These are phyloP conservation scores for Rubus idaeus DNA, from an alignment of 306 rosid genomes.

Conservation along the genomic window DNA sequence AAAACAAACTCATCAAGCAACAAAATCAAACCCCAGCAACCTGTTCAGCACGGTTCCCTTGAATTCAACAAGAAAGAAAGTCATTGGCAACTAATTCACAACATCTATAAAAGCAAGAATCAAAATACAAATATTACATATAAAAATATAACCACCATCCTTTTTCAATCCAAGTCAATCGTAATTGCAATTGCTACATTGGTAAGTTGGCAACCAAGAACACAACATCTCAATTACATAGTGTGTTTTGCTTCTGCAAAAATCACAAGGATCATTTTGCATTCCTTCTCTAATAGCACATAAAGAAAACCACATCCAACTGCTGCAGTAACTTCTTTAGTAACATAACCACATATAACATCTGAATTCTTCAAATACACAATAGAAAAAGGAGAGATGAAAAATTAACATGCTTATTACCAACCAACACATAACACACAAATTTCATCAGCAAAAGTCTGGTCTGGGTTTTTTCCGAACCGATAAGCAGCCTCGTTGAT, in stretches of 20 bases:
- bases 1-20: neutral
- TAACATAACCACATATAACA: neutral
- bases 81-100: neutral
- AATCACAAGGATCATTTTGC: neutral
- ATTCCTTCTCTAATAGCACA: neutral
- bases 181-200: neutral
- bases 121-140: too few species aligned
- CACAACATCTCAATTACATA: neutral
- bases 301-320: constrained; percentile 12
- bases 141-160: neutral
- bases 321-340: constrained; percentile 15
- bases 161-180: neutral
- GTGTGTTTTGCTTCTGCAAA: neutral
- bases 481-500: constrained; percentile 73
- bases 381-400: neutral
- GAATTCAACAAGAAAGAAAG: neutral
- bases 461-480: constrained; percentile 79
- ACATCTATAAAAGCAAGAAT: neutral
- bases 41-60: neutral
- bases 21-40: neutral
- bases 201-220: neutral
- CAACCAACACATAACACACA: constrained; percentile 21
- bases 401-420: constrained; percentile 14
- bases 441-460: constrained; percentile 58
- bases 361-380: constrained; percentile 6